Base-by-base conservation (phyloP, 1,284 basidiomycete genomes). In the Retiboletus fuscus region DNA sequence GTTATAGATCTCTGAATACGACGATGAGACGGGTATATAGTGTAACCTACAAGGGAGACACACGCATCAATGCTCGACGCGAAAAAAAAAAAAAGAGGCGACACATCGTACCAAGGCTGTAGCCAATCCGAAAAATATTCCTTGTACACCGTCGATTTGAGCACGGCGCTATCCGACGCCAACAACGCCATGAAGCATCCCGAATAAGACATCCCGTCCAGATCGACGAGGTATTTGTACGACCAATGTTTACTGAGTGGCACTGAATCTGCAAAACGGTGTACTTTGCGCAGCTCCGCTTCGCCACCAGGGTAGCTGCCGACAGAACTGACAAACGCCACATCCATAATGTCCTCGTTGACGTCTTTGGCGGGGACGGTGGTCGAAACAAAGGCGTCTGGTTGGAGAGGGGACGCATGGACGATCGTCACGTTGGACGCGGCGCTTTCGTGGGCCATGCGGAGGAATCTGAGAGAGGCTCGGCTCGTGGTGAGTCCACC, bases 171-270 rank as follows among this genome's bases (percentile, higher is more conserved):
- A 81, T 96, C 95, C 64, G 90, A 93, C 62, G 94, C 95, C 82
- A 97, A 85, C 77, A 96, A 92, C 1, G 94, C 91, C 84, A 97
- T 91, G 81, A 97, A 95, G 61, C 94, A 87, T 10, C 93, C 96
- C 53, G 94, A 96, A 81, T 98, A 98, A n/a, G 94, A 93, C 92
- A 96, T 96, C 47, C 96, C 96, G 80, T 98, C 96, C 67, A 98
- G 82, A 82, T 98, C 96, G 73, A 97, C 84, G 34, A 97, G 86
- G 79, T 96, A 97, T 84, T 97, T 97, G 86, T 96, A 95, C 68
- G 91, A 87, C 96, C 96, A 98, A 78, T 96, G 93, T 73, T 92
- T 89, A 7, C 95, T 95, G 2, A 98, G 85, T 10, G 93, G 91
- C 1, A 95, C 95, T 2, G 94, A 85, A 68, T 93, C 90, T 18